These are phyloP conservation scores for Exutisphaerella laricina DNA, from an alignment of 2,329 filamentous ascomycete species.

Conservation along the genomic window DNA sequence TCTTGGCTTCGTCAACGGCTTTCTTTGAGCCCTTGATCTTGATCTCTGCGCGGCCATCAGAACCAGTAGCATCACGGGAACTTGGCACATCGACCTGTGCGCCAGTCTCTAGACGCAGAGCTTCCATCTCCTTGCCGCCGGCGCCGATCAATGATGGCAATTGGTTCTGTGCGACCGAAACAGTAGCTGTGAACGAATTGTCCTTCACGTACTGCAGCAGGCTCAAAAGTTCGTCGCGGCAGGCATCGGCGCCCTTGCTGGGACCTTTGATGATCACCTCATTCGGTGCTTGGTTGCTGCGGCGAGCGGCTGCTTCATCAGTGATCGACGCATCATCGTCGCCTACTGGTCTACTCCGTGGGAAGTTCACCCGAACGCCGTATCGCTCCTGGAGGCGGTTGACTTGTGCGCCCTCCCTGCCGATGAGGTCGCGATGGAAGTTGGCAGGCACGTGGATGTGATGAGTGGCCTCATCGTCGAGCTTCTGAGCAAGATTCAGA, in stretches of 20 bases:
- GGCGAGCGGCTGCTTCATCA: slow-evolving; percentile 58
- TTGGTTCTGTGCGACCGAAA: slow-evolving; percentile 85
- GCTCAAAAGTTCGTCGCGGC: slow-evolving; percentile 83
- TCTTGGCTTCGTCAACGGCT: slow-evolving; percentile 86
- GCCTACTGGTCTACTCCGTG: slow-evolving; percentile 52
- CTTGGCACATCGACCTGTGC: slow-evolving; percentile 90
- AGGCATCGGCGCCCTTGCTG: slow-evolving; percentile 86
- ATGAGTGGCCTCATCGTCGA: slow-evolving; percentile 87
- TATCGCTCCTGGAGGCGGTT: slow-evolving; percentile 90
- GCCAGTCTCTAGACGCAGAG: slow-evolving; percentile 75
- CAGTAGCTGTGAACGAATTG: slow-evolving; percentile 71
- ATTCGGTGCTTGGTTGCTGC: slow-evolving; percentile 68
- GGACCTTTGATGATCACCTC: slow-evolving; percentile 89
- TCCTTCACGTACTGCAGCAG: slow-evolving; percentile 86
- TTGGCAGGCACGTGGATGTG: slow-evolving; percentile 85
- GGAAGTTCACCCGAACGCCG: slow-evolving; percentile 93
- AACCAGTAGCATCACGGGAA: slow-evolving; percentile 62
- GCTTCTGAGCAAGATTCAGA: slow-evolving; percentile 66
- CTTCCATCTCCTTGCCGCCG: slow-evolving; percentile 84
- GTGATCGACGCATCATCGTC: slow-evolving; percentile 65
- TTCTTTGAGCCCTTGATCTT: slow-evolving; percentile 87
- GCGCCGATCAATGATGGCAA: slow-evolving; percentile 90
- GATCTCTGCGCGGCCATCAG: slow-evolving; percentile 70
- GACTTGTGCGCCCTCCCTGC: slow-evolving; percentile 78
- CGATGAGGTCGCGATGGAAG: slow-evolving; percentile 91